Conservation (phyloP, 768 basidiomycete species). For the Podaxis mareebaensis region DNA sequence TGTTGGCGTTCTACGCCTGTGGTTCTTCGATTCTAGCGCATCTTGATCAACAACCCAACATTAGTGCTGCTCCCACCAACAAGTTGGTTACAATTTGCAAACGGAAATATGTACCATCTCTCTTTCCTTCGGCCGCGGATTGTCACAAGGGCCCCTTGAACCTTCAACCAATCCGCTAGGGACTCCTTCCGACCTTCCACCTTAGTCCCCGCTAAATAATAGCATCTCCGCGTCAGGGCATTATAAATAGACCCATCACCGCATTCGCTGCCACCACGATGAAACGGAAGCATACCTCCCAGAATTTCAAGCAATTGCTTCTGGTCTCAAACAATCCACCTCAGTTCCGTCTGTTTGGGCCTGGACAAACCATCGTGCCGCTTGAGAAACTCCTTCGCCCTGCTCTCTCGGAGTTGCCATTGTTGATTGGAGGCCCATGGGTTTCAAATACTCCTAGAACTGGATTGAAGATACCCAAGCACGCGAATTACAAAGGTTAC, state of each 20-base stretch:
- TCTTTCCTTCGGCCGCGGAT: conserved; percentile 86
- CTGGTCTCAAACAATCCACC: conserved; percentile 75
- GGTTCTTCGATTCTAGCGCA: conserved; percentile 23
- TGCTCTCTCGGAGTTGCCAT: conserved; percentile 55
- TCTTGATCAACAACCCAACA: conserved; percentile 49
- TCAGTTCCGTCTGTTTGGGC: conserved; percentile 69
- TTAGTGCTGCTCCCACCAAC: conserved; percentile 56
- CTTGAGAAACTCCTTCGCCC: conserved; percentile 57
- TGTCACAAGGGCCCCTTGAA: conserved; percentile 90
- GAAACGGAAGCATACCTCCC: conserved; percentile 47
- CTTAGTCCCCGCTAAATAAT: conserved; percentile 87
- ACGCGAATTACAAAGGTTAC: conserved; percentile 81
- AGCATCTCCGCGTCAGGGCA: conserved; percentile 74
- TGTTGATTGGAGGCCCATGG: conserved; percentile 66
- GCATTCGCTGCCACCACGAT: background rate
- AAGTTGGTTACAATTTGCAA: conserved; percentile 39
- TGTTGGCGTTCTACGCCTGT: conserved; percentile 25
- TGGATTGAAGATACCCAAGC: conserved; percentile 86
- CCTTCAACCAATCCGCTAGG: conserved; percentile 91
- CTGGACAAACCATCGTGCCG: conserved; percentile 66
- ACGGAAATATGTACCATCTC: conserved; percentile 35
- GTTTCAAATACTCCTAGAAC: conserved; percentile 95
- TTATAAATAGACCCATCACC: conserved; percentile 36
- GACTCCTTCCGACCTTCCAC: conserved; percentile 76
- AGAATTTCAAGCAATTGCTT: conserved; percentile 81